Base-by-base conservation (phyloP, 164 flowering plant genomes). In the Houttuynia cordata region DNA sequence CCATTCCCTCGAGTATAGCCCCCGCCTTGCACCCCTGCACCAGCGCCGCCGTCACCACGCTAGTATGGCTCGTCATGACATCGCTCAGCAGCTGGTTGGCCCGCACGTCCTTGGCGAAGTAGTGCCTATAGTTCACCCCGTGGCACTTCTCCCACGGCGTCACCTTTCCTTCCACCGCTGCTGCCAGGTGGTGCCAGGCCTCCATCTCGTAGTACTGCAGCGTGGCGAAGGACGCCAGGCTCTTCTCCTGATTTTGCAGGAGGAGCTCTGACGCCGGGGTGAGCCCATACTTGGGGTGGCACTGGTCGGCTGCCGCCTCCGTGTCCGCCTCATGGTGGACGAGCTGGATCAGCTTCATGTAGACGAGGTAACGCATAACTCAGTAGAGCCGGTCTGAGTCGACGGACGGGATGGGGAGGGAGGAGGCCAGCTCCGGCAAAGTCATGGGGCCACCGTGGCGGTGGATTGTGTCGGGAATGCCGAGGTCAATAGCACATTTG, bases 401-500 rank as follows among this genome's bases (percentile, higher is more conserved):
- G 0, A 68, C 70, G 7, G 72, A 57, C 8, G 76, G 59, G 0
- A 73, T 23, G 21, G 47, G 63, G 18, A 73, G 60, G 8, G 22
- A 4, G 17, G 64, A 23, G 21, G 71, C 67, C 0, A 83, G 64
- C 56, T 80, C 67, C 22, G 63, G 25, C 24, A 80, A 41, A 30
- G 80, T 67, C 47, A 80, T 64, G 8, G 84, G 79, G 0, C 40
- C 25, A 24, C 67, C 74, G 42, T 75, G 70, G 14, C 70, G 39
- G 68, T 80, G 55, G 53, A 83, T 74, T 3, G 79, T 77, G 45
- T 83, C 81, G 7, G 83, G 62, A 3, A 83, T 67, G 39, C 70
- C 65, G 23, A 83, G 76, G 64, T 83, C 83, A 20, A 83, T 71
- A 0, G 75, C 81, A 49, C 80, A 80, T 52, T 72, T 78, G 19